phyloP scores from a whole-genome alignment of 192 early-diverging fungal genomes.

The Linnemannia zychae region DNA sequence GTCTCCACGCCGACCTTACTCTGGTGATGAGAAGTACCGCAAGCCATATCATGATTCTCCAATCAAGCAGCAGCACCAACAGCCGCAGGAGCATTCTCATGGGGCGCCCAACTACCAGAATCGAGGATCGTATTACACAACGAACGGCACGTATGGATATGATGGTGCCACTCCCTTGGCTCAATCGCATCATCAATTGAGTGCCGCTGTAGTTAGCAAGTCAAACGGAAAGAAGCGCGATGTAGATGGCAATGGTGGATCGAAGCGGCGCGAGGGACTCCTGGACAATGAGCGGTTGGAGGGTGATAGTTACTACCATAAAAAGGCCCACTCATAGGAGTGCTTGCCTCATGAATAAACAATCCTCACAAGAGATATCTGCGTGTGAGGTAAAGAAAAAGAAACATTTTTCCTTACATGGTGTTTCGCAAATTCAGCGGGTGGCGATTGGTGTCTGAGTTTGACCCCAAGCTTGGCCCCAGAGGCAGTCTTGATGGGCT shows the following conservation, averaged over 20 bases:
- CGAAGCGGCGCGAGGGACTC: not conserved
- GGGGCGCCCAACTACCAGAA: not conserved
- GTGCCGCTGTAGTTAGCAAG: not conserved
- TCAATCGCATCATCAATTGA: not conserved
- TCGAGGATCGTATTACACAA: not conserved
- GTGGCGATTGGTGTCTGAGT: not conserved
- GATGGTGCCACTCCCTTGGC: not conserved
- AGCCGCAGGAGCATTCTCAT: not conserved
- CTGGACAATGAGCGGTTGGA: not conserved
- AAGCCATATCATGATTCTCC: not conserved
- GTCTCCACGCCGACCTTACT: constrained; percentile 6
- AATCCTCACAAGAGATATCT: too few species aligned
- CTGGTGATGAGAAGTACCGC: not conserved
- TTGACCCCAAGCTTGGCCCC: too few species aligned
- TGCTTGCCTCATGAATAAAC: too few species aligned
- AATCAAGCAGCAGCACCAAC: not conserved
- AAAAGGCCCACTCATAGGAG: not conserved
- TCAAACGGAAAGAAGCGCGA: not conserved
- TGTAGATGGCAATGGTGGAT: not conserved
- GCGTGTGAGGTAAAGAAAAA: too few species aligned
- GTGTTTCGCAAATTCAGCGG: too few species aligned
- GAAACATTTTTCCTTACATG: too few species aligned
- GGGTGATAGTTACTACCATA: not conserved
- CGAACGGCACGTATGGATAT: not conserved
- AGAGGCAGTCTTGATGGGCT: not conserved